phyloP scores from a whole-genome alignment of 2,329 filamentous ascomycete species.

The Alternaria postmessia region DNA sequence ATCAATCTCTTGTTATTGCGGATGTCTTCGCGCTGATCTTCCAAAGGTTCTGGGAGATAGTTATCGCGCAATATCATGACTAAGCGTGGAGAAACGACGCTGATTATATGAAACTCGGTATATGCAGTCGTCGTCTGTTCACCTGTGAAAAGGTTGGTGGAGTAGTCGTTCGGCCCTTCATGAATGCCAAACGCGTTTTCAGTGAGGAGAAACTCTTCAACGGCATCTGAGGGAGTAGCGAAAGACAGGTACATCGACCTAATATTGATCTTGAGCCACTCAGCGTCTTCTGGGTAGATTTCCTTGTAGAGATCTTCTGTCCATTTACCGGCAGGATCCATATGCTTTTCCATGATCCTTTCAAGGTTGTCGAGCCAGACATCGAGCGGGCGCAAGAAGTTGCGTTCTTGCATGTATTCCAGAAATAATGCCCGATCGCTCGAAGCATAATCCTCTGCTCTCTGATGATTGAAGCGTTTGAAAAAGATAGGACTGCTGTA shows the following conservation, averaged over 20 bases:
- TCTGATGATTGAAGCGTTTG: slow-evolving; percentile 49
- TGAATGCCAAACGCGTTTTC: neutral
- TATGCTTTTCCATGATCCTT: slow-evolving; percentile 29
- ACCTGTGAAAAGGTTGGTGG: neutral
- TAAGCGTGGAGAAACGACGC: neutral
- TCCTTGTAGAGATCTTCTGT: slow-evolving; percentile 24
- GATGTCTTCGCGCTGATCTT: neutral
- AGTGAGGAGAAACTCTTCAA: neutral
- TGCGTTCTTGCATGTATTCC: slow-evolving; percentile 44
- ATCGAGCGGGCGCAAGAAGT: slow-evolving; percentile 37
- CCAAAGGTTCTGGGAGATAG: neutral
- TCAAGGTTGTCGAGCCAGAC: slow-evolving; percentile 49
- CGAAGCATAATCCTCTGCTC: slow-evolving; percentile 43
- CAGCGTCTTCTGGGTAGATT: slow-evolving; percentile 42
- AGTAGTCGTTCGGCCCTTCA: neutral
- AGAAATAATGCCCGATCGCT: slow-evolving; percentile 34
- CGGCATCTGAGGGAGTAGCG: neutral
- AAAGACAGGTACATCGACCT: slow-evolving; percentile 34
- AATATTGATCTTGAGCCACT: slow-evolving; percentile 38
- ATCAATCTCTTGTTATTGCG: neutral
- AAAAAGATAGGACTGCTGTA: slow-evolving; percentile 53
- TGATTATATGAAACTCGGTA: neutral
- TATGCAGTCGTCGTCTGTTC: neutral
- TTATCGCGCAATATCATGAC: neutral
- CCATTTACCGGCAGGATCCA: slow-evolving; percentile 30